These are phyloP conservation scores for Gaultheria prostrata DNA, from an alignment of 148 eudicot genomes.

Conservation along the genomic window DNA sequence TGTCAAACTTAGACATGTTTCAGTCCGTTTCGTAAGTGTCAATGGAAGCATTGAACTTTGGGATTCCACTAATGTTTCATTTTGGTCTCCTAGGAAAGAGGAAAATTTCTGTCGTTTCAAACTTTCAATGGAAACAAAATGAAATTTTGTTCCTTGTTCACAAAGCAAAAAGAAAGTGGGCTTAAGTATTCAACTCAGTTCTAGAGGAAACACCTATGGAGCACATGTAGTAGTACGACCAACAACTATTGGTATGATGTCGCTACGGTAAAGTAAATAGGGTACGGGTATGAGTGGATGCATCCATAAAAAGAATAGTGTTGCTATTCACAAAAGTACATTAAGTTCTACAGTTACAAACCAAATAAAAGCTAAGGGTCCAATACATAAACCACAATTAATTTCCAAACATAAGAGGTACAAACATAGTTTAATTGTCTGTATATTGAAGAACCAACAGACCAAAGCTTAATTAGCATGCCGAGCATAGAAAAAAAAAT, in stretches of 20 bases:
- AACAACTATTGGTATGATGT: neutral
- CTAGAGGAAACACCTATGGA: neutral
- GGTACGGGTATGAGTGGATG: neutral
- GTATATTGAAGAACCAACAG: neutral
- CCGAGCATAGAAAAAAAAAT: neutral
- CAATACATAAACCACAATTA: neutral
- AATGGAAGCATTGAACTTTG: neutral
- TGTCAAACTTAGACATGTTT: neutral
- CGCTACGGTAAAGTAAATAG: neutral
- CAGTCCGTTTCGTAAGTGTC: neutral
- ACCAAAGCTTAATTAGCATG: neutral
- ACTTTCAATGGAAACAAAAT: neutral
- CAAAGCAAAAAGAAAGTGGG: neutral
- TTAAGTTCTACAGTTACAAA: neutral
- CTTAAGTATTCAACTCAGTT: conserved; percentile 1
- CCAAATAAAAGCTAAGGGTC: neutral
- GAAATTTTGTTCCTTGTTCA: neutral
- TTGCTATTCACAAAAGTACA: neutral
- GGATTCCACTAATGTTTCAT: neutral
- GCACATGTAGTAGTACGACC: neutral
- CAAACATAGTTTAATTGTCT: neutral
- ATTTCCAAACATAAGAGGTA: neutral
- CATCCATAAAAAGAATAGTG: neutral
- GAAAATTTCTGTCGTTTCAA: neutral
- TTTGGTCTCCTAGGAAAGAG: neutral